These are phyloP conservation scores for Solanum okadae DNA, from an alignment of 257 asterid species.

Conservation along the genomic window DNA sequence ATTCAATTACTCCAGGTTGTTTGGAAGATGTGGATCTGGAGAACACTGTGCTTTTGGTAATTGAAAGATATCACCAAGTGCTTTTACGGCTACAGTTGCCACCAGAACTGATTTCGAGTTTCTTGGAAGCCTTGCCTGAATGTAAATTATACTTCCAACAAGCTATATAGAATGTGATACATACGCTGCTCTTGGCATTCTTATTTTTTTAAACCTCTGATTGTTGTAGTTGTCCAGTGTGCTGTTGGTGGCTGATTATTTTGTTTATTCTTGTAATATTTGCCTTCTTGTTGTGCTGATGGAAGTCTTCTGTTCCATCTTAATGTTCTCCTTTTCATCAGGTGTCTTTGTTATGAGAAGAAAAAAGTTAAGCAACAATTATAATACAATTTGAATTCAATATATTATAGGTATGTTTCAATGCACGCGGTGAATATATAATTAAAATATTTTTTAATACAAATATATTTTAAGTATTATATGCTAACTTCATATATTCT, in stretches of 20 bases:
- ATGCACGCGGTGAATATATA: not conserved
- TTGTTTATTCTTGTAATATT: not conserved
- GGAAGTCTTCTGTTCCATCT: not conserved
- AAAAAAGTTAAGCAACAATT: not conserved
- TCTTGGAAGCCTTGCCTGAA: constrained; percentile 25
- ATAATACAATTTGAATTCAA: not conserved
- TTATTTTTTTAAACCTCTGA: not conserved
- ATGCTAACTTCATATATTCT: not conserved
- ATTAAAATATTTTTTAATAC: not conserved
- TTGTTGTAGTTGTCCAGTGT: not conserved
- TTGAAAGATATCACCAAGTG: constrained; percentile 6
- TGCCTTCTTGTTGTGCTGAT: not conserved
- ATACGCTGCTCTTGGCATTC: not conserved
- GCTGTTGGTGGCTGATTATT: not conserved
- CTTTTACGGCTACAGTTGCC: constrained; percentile 10
- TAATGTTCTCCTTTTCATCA: too few species aligned
- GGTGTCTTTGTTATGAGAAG: not conserved
- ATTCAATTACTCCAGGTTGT: constrained; percentile 9
- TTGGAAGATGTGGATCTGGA: constrained; percentile 21
- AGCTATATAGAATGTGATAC: not conserved
- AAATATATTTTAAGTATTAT: not conserved
- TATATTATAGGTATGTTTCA: too few species aligned
- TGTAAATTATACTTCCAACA: constrained; percentile 12
- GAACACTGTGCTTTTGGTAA: constrained; percentile 7
- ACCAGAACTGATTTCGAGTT: constrained; percentile 10